These are phyloP conservation scores for Ganoderma meredithae DNA, from an alignment of 1,284 basidiomycete genomes.

Conservation along the genomic window DNA sequence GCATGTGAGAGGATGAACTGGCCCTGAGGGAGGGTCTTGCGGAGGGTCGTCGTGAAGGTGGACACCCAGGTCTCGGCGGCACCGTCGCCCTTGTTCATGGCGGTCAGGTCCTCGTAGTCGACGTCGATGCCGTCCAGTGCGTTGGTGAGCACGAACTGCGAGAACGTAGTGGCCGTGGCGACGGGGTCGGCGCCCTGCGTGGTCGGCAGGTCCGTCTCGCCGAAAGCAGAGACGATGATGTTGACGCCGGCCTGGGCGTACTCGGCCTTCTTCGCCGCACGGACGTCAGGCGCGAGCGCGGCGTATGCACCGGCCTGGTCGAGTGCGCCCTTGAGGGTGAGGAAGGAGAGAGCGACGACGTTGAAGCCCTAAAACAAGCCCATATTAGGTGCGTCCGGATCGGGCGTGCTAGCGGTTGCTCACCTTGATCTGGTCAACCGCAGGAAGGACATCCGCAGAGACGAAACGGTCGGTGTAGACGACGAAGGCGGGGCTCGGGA, in stretches of 20 bases:
- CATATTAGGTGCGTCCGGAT: background rate
- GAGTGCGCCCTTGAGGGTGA: slow-evolving; percentile 22
- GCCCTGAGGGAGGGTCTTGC: slow-evolving; percentile 42
- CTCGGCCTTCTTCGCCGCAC: slow-evolving; percentile 47
- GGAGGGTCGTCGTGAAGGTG: slow-evolving; percentile 50
- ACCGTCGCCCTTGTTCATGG: slow-evolving; percentile 50
- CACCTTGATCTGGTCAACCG: slow-evolving; percentile 19
- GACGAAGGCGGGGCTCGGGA: slow-evolving; percentile 29
- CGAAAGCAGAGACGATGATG: slow-evolving; percentile 58
- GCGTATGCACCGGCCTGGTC: slow-evolving; percentile 29
- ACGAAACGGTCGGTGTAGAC: slow-evolving; percentile 30
- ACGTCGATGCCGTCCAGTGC: slow-evolving; percentile 63
- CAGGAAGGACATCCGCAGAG: slow-evolving; percentile 25
- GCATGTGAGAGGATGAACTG: slow-evolving; percentile 47
- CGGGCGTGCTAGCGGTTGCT: background rate
- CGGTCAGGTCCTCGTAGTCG: slow-evolving; percentile 62
- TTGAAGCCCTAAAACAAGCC: slow-evolving; percentile 21
- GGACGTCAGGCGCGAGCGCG: slow-evolving; percentile 31
- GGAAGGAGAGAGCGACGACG: slow-evolving; percentile 31
- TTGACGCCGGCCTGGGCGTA: slow-evolving; percentile 56
- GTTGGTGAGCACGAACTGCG: slow-evolving; percentile 43
- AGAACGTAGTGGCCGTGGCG: slow-evolving; percentile 53
- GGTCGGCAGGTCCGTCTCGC: slow-evolving; percentile 59
- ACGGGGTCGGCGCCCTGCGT: slow-evolving; percentile 49
- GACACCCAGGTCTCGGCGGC: slow-evolving; percentile 50